Conservation (phyloP, 345 rosid genomes). For the Rhodamnia rubescens region DNA sequence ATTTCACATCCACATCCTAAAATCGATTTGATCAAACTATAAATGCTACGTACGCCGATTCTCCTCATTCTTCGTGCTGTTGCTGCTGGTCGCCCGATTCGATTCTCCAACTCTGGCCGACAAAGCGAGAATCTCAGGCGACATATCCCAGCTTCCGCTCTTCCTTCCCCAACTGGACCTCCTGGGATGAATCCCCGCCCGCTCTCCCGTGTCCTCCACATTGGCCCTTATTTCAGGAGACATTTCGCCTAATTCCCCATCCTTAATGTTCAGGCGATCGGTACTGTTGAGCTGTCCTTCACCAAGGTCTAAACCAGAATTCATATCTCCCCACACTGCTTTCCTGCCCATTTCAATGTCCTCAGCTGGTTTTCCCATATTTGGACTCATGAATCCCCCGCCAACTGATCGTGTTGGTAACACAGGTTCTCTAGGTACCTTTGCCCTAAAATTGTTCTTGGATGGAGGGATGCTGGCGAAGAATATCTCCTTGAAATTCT, state of each 20-base stretch:
- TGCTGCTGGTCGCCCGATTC: constrained; percentile 46
- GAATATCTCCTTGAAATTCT: constrained; percentile 70
- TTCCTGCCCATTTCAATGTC: constrained; percentile 98
- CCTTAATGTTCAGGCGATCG: constrained; percentile 59
- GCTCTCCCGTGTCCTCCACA: constrained; percentile 55
- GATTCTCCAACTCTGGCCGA: constrained; percentile 86
- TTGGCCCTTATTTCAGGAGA: constrained; percentile 63
- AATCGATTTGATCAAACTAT: not conserved
- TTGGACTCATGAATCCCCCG: constrained; percentile 92
- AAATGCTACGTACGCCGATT: constrained; percentile 30
- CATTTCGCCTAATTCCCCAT: constrained; percentile 62
- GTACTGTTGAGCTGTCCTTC: constrained; percentile 52
- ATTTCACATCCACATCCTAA: constrained; percentile 1
- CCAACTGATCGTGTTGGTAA: constrained; percentile 47
- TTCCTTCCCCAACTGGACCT: constrained; percentile 75
- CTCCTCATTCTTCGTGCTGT: constrained; percentile 42
- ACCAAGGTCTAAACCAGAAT: constrained; percentile 42
- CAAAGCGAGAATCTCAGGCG: constrained; percentile 82
- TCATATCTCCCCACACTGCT: constrained; percentile 85
- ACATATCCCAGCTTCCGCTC: constrained; percentile 75
- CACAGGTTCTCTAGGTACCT: constrained; percentile 61
- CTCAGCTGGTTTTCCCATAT: constrained; percentile 80
- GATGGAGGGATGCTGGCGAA: constrained; percentile 58
- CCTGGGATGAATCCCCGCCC: constrained; percentile 57
- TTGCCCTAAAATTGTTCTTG: constrained; percentile 69